These are phyloP conservation scores for Candida oleophila DNA, from an alignment of 805 yeast genomes.

Conservation along the genomic window DNA sequence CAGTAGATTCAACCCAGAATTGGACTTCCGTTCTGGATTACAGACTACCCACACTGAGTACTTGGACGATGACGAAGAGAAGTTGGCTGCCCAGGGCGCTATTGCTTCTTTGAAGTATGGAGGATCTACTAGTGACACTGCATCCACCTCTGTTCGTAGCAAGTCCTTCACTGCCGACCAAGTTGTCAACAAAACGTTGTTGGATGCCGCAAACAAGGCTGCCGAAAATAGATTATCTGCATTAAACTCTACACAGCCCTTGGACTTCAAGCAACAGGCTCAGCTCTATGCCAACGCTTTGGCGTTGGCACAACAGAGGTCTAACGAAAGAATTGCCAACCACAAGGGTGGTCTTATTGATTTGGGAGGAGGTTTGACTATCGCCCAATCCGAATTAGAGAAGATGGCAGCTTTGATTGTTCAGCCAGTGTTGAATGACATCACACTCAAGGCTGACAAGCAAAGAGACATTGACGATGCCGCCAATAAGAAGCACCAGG, in stretches of 20 bases:
- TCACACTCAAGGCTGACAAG: constrained; percentile 63
- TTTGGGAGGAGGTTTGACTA: constrained; percentile 84
- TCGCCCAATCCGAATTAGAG: constrained; percentile 74
- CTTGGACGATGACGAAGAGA: constrained; percentile 40
- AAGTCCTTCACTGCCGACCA: constrained; percentile 39
- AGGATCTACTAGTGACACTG: constrained; percentile 21
- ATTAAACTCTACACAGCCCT: constrained; percentile 23
- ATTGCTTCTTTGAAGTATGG: constrained; percentile 50
- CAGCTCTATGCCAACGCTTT: constrained; percentile 71
- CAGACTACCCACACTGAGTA: constrained; percentile 23
- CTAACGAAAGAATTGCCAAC: constrained; percentile 50
- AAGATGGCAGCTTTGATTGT: constrained; percentile 78
- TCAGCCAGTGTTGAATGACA: constrained; percentile 76
- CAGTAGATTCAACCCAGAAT: constrained; percentile 41
- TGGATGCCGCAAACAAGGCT: constrained; percentile 47
- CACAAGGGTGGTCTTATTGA: constrained; percentile 58
- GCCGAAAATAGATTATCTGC: constrained; percentile 44
- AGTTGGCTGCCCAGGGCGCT: constrained; percentile 57
- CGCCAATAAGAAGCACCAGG: constrained; percentile 32
- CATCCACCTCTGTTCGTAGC: constrained; percentile 21
- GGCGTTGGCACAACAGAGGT: constrained; percentile 69
- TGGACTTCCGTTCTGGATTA: constrained; percentile 41
- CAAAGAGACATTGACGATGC: constrained; percentile 55
- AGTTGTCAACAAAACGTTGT: constrained; percentile 46
- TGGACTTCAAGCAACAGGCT: constrained; percentile 42